Evolutionary conservation across 352 stramenopile genomes (phyloP).

Genomic region (Phytophthora sojae): DNA sequence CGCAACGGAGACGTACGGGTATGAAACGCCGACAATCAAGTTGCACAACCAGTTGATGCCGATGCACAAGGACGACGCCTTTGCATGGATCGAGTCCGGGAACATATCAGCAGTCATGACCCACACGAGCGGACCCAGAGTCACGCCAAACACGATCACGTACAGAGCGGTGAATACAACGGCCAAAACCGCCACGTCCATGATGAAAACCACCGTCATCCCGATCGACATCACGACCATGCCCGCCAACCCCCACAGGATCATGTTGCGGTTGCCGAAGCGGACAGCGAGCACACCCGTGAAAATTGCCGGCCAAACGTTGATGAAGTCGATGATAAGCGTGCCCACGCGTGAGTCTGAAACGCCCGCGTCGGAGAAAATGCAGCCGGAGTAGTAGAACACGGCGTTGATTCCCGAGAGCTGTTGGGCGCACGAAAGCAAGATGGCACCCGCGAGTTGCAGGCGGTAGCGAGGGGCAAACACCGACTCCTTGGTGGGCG

Average conservation of each 20-base stretch:
- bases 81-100: conserved; percentile 12
- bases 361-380: conserved; percentile 7
- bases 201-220: conserved; percentile 17
- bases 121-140: conserved; percentile 9
- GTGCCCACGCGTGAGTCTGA: conserved; percentile 5
- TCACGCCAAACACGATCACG: conserved; percentile 13
- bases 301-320: conserved; percentile 15
- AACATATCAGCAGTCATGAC: conserved; percentile 16
- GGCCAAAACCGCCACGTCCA: conserved; percentile 3
- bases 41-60: conserved; percentile 18
- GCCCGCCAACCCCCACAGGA: conserved; percentile 12
- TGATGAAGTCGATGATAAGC: conserved; percentile 17
- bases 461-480: too few relatives aligned
- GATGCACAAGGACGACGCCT: conserved; percentile 12
- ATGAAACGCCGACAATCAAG: conserved; percentile 9
- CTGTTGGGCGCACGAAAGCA: conserved; percentile 13
- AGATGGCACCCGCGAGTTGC: conserved; percentile 19
- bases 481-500: conserved; percentile 18
- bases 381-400: conserved; percentile 15
- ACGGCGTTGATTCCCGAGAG: conserved; percentile 18
- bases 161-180: conserved; percentile 18
- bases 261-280: conserved; percentile 21
- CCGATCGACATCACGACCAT: conserved; percentile 21
- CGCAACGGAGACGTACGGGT: conserved; percentile 6
- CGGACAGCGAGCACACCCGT: conserved; percentile 13